Evolutionary conservation across 352 stramenopile genomes (phyloP).

Genomic region (Globisporangium polare): DNA sequence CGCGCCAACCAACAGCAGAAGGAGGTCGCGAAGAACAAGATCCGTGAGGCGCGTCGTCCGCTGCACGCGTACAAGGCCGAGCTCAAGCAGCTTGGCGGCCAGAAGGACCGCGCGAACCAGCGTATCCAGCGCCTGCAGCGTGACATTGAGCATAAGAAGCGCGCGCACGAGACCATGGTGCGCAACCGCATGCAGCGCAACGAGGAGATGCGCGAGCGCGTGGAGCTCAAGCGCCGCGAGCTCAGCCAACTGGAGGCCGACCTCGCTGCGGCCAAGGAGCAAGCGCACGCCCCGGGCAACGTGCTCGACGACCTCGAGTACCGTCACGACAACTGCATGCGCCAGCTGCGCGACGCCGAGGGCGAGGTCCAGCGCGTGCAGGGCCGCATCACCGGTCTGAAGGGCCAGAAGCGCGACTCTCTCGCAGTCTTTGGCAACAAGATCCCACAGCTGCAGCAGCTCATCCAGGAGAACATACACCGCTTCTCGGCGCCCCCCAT

Average conservation of each 20-base stretch:
- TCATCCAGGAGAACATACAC: slow-evolving; percentile 69
- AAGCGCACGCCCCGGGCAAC: slow-evolving; percentile 20
- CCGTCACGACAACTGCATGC: slow-evolving; percentile 52
- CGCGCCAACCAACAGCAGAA: slow-evolving; percentile 41
- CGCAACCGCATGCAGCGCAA: slow-evolving; percentile 54
- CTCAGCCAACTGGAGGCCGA: slow-evolving; percentile 36
- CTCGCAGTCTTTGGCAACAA: slow-evolving; percentile 62
- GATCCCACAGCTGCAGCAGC: slow-evolving; percentile 65
- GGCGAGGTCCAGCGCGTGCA: slow-evolving; percentile 41
- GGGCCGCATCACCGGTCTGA: slow-evolving; percentile 40
- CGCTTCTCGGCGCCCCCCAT: slow-evolving; percentile 66
- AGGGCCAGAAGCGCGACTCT: slow-evolving; percentile 51
- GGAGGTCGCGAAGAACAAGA: slow-evolving; percentile 50
- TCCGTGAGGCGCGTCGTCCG: slow-evolving; percentile 58
- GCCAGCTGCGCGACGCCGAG: slow-evolving; percentile 54
- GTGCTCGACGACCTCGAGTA: slow-evolving; percentile 55
- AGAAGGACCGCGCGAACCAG: slow-evolving; percentile 47
- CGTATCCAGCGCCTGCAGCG: slow-evolving; percentile 44
- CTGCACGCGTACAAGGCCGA: slow-evolving; percentile 66
- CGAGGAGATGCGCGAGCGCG: slow-evolving; percentile 48
- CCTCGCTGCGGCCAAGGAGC: slow-evolving; percentile 30
- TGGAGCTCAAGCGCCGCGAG: slow-evolving; percentile 48
- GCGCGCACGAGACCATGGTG: slow-evolving; percentile 54
- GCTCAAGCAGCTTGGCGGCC: slow-evolving; percentile 50
- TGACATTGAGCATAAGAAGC: slow-evolving; percentile 50